Base-by-base conservation (phyloP, 1,284 basidiomycete species). In the Irpex lacteus region DNA sequence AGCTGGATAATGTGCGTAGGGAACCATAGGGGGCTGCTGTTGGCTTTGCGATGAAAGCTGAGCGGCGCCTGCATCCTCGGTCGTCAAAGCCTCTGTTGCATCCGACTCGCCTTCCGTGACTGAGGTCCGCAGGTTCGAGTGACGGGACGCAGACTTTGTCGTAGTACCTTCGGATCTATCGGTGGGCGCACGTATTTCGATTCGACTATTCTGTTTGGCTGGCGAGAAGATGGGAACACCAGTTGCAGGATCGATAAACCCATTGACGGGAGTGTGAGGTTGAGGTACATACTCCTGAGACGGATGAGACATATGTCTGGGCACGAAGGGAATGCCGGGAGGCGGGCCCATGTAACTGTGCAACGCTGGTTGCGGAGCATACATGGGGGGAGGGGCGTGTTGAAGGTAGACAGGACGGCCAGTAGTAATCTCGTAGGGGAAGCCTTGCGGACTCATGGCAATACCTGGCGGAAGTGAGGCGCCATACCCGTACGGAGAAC, bases 371-470 rank as follows among this genome's bases (percentile, higher is more conserved):
- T 84, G 87, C 59, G 88, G 87, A 55, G 85, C 85, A 72, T 86
- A 91, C 76, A 91, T 82, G 15, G 82, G 78, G 3, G 77, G 75
- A 6, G 82, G 81, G 21, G 85, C 82, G 44, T 83, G 78, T 67
- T 84, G 87, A 15, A 92, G 79, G 69, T 88, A 89, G 38, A 94
- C 87, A 5, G 89, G 85, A 49, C 89, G 89, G 34, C 92, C 91
- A 5, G 90, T 92, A 8, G 89, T 85, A 62, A 93, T 73, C 73
- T 93, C 91, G 73, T 89, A 94, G 26, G 90, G 82, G 77, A 91
- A 84, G 44, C 91, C 92, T 61, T 88, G 86, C 58, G 86, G 85
- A 66, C 86, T 86, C 71, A 93, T 77, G 9, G 82, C 90, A 61
- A 94, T 82, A 53, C 92, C 92, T 9, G 86, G 90, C 15, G 92